Evolutionary conservation across 164 flowering plant species (phyloP), one percentile per base, ranked within the genome.

Genomic region (Santalum album): DNA sequence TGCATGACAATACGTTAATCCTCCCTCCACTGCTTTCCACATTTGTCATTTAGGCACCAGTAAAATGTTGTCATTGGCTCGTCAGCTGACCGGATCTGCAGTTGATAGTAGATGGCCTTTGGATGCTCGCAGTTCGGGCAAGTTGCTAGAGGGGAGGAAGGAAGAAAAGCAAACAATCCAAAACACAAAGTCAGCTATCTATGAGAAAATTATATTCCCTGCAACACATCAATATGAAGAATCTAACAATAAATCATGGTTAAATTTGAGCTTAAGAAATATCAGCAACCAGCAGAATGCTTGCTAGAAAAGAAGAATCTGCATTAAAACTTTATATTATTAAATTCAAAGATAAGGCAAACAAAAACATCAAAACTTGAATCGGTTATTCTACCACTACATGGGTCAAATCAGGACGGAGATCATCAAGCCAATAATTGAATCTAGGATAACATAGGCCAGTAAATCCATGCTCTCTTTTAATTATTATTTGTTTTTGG

Each of bases 31-130:
- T 25, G 29, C 11, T 45, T 18, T 35, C 58, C 32, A 20, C 71
- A 67, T 7, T 49, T 49, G n/a, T 55, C 56, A 25, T 65, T 58
- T 44, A 62, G 20, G 62, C 78, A 71, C 50, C 49, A 42, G 54
- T 62, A 74, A 53, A 71, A 67, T 20, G 50, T 71, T 16, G 78
- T 56, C 49, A 58, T 68, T 1, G 75, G 71, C 56, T 74, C 78
- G 56, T 74, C 78, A 12, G 78, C 75, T 19, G 75, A 74, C 17
- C 78, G 67, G 7, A 59, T 74, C 59, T 74, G 78, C 19, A 58
- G 40, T 44, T 63, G 60, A 7, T 46, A 29, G 57, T 62, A 74
- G 55, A 59, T 52, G 0, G 78, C 78, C 60, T 47, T 63, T 5
- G 62, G 69, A 63, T 49, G 48, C 34, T 54, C 36, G 53, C 78